Base-by-base conservation (phyloP, 768 basidiomycete species). In the Agrocybe pediades region DNA sequence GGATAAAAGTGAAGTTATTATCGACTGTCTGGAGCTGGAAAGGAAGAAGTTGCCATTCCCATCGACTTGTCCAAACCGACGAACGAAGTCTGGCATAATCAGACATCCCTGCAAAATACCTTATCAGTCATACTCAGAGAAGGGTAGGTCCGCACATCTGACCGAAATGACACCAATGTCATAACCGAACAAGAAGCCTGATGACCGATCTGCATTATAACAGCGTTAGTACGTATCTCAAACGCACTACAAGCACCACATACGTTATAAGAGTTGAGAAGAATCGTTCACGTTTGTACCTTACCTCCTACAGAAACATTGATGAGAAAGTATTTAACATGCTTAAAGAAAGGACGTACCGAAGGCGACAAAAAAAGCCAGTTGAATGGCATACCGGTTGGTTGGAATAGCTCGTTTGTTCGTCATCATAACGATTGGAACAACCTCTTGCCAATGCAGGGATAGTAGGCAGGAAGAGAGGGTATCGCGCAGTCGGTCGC, bases 111-210 rank as follows among this genome's bases (percentile, higher is more conserved):
- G 42, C 39, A 16, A 7, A 36, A 9, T 3, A n/a, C 45, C 46
- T 17, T 20, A 16, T 13, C 17, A 33, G 15, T n/a, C 11, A 27
- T 16, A 7, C 0, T 26, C 26, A 56, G 16, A n/a, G n/a, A n/a
- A n/a, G n/a, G n/a, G 55, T 46, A 48, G 44, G 19, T n/a, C n/a
- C 29, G 21, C 11, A 8, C 30, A 9, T 27, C 78, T 48, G 55
- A 87, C 85, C 51, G 87, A 88, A 55, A 88, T 88, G 50, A 89
- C 84, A 66, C 88, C 86, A 65, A 89, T 87, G 58, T 89, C 87
- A 66, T 88, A 89, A 56, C 87, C 86, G 51, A 87, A 88, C 8
- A 88, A 68, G 65, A 86, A 87, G 9, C 84, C 85, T 82, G 17
- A n/a, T n/a, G 30, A 19, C 26, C 30, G 11, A 2, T 46, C 33